Evolutionary conservation across 352 stramenopile genomes (phyloP).

Genomic region (Pythium utonaiense): DNA sequence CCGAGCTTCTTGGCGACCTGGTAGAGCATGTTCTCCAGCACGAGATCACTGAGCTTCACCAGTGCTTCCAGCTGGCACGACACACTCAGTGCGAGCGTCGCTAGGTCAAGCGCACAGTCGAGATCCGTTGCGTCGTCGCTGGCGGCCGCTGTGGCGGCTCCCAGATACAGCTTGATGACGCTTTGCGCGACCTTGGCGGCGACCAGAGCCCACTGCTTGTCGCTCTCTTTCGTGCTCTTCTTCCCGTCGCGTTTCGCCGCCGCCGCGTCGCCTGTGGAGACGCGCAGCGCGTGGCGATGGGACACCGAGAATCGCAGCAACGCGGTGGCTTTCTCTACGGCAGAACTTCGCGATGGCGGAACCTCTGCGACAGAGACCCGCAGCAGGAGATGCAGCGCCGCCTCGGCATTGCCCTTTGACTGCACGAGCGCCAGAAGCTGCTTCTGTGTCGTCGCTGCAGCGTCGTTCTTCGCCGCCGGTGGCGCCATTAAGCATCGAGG

Average conservation of each 20-base stretch:
- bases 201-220: conserved; percentile 37
- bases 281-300: not conserved
- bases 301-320: conserved; percentile 6
- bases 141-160: not conserved
- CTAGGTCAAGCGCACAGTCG: conserved; percentile 45
- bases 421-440: conserved; percentile 26
- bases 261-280: not conserved
- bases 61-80: conserved; percentile 38
- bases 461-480: conserved; percentile 8
- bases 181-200: conserved; percentile 57
- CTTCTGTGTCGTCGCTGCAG: conserved; percentile 22
- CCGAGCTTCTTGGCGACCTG: conserved; percentile 74
- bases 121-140: conserved; percentile 21
- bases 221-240: not conserved
- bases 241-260: conserved; percentile 3
- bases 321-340: conserved; percentile 10
- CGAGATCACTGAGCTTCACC: conserved; percentile 50
- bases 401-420: conserved; percentile 15
- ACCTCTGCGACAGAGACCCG: not conserved
- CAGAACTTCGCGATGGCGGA: conserved; percentile 1
- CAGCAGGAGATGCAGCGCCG: conserved; percentile 8
- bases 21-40: conserved; percentile 78
- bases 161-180: conserved; percentile 56
- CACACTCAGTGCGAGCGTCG: conserved; percentile 49
- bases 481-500: conserved; percentile 1